Conservation (phyloP, 768 basidiomycete genomes). For the Phylloporus scabripes region DNA sequence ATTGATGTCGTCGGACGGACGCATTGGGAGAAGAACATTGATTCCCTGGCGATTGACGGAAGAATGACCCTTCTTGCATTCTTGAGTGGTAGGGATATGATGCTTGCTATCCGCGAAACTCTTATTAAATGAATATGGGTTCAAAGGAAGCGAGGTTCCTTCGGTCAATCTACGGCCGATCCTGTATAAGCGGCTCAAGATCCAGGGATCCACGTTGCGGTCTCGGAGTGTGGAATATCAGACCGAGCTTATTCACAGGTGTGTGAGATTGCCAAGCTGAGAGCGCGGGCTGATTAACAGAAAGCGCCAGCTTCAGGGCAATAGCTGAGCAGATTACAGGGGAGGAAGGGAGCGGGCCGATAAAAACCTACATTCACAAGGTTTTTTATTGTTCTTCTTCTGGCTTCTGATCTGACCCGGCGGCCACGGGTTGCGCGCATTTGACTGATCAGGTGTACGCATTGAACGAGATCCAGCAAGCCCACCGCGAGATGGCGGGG, state of each 20-base stretch:
- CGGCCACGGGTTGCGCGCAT: conserved; percentile 6
- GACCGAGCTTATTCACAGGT: conserved; percentile 60
- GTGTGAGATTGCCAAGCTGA: conserved; percentile 8
- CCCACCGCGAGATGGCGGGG: conserved; percentile 80
- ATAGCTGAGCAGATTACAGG: conserved; percentile 57
- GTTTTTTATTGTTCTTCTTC: conserved; percentile 33
- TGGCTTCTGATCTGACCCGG: conserved; percentile 10
- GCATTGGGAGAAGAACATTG: conserved; percentile 71
- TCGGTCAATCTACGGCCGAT: conserved; percentile 58
- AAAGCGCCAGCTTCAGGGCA: conserved; percentile 46
- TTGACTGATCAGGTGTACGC: conserved; percentile 55
- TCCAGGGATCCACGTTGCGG: conserved; percentile 85
- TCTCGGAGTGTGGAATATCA: conserved; percentile 75
- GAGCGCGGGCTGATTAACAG: not conserved
- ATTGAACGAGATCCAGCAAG: conserved; percentile 74
- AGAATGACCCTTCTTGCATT: conserved; percentile 64
- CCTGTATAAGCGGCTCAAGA: conserved; percentile 77
- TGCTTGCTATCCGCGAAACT: conserved; percentile 15
- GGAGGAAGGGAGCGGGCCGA: conserved; percentile 47
- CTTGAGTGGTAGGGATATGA: conserved; percentile 51
- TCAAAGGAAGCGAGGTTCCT: conserved; percentile 46
- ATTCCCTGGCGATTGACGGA: conserved; percentile 64
- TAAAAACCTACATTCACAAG: conserved; percentile 77
- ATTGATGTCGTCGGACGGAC: conserved; percentile 79
- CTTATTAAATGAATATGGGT: conserved; percentile 15